Conservation (phyloP, 768 basidiomycete genomes). For the Erythrobasidium yunnanense region DNA sequence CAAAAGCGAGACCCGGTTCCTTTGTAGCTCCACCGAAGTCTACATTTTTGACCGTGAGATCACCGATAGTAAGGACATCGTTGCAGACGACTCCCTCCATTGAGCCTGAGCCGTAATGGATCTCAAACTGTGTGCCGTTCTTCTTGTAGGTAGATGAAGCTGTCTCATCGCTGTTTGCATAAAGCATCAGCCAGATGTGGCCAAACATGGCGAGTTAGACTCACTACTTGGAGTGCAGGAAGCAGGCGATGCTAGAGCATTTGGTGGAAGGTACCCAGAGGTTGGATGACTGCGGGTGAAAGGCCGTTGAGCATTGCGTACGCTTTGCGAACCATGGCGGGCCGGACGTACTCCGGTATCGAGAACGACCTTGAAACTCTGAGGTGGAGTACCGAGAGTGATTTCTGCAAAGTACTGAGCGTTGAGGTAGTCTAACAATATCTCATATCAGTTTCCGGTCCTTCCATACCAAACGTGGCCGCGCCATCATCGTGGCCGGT, state of each 20-base stretch:
- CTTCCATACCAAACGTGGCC: too few species aligned
- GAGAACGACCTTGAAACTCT: slow-evolving; percentile 81
- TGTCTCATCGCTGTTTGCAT: slow-evolving; percentile 64
- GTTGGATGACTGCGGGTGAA: slow-evolving; percentile 25
- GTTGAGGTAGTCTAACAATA: slow-evolving; percentile 86
- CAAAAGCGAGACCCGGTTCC: slow-evolving; percentile 93
- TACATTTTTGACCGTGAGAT: slow-evolving; percentile 59
- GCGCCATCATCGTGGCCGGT: too few species aligned
- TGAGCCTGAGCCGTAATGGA: slow-evolving; percentile 88
- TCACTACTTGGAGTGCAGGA: slow-evolving; percentile 54
- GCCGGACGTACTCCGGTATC: slow-evolving; percentile 72
- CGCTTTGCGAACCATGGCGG: neutral
- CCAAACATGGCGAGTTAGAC: neutral
- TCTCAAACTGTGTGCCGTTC: slow-evolving; percentile 79
- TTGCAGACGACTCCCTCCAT: slow-evolving; percentile 92
- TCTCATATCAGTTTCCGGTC: too few species aligned
- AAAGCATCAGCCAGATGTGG: neutral
- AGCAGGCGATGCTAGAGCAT: slow-evolving; percentile 83
- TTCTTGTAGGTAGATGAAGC: slow-evolving; percentile 73
- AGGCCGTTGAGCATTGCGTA: slow-evolving; percentile 38
- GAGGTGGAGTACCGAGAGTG: slow-evolving; percentile 32
- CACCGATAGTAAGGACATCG: slow-evolving; percentile 69
- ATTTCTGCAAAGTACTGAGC: slow-evolving; percentile 90
- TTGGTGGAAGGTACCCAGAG: slow-evolving; percentile 45
- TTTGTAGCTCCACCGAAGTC: slow-evolving; percentile 92